Evolutionary conservation across 495 filamentous ascomycete genomes (phyloP), one percentile per base, ranked within the genome.

Genomic region (Tuber aestivum): DNA sequence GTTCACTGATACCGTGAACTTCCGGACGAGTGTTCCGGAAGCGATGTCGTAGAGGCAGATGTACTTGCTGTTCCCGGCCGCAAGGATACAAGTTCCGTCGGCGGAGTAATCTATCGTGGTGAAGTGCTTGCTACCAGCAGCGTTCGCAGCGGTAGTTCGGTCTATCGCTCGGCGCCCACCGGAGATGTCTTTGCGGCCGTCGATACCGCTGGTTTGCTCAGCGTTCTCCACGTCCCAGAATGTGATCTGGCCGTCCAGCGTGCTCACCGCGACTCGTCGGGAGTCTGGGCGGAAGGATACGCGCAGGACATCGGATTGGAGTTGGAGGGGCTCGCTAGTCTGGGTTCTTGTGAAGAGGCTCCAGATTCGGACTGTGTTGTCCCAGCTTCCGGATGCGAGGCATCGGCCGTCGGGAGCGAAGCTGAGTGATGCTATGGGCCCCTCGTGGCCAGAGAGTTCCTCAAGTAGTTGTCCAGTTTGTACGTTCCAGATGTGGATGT

Each of bases 401-500:
- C 90, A 88, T 70, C 90, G 89, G 41, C 95, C 94, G 82, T 95
- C 91, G 0, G 94, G 92, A 23, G 94, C 91, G 82, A 99, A 99
- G 6, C 93, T 89, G 37, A 99, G 85, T 3, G 92, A 91, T 9
- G 93, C 92, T 23, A 99, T 90, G 18, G 96, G 95, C 0, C 95
- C 95, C 84, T 98, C 95, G 79, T 99, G 95, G 14, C 96, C 95
- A 14, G 94, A 87, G 21, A 99, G 87, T 75, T 91, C 91, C 81
- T 99, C 95, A 7, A 99, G 89, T 69, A 98, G 87, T 83, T 99
- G 95, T 16, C 95, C 95, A 6, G 95, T 99, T 83, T 99, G 96
- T 27, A 99, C 95, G 48, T 93, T 97, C 95, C 95, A 99, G 65
- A 97, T 91, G 82, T 98, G 94, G 69, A 99, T 93, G 83, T 98